Conservation (phyloP, 2,329 filamentous ascomycete genomes). For the Pleoardoris graminearum region DNA sequence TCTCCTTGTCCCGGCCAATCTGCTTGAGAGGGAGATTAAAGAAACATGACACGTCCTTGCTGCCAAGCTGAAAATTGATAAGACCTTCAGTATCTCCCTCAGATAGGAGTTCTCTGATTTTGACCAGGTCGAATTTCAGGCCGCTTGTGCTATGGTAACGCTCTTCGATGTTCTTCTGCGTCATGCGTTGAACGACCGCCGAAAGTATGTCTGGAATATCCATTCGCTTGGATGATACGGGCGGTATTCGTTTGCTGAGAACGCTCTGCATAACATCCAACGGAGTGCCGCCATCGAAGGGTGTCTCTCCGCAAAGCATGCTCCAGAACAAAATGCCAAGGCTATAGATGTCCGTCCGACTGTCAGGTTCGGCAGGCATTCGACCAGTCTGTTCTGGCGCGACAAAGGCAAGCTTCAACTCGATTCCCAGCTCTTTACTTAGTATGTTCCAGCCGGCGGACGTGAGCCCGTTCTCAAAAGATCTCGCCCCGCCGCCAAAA, state of each 20-base stretch:
- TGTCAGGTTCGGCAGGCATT: slow-evolving; percentile 78
- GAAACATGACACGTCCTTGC: slow-evolving; percentile 88
- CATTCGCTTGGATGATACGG: slow-evolving; percentile 73
- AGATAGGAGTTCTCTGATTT: slow-evolving; percentile 73
- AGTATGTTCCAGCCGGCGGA: slow-evolving; percentile 85
- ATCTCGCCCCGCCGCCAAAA: slow-evolving; percentile 82
- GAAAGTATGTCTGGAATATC: slow-evolving; percentile 85
- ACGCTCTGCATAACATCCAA: slow-evolving; percentile 92
- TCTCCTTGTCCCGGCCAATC: slow-evolving; percentile 77
- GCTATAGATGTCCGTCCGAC: slow-evolving; percentile 88
- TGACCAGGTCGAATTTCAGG: slow-evolving; percentile 76
- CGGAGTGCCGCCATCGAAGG: slow-evolving; percentile 77
- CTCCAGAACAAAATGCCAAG: slow-evolving; percentile 89
- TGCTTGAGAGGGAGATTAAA: slow-evolving; percentile 82
- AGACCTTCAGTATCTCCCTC: slow-evolving; percentile 74
- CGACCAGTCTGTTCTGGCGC: slow-evolving; percentile 93
- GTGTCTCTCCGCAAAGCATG: slow-evolving; percentile 68
- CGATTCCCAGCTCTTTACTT: slow-evolving; percentile 81
- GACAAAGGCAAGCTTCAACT: slow-evolving; percentile 88
- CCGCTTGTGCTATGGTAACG: slow-evolving; percentile 89
- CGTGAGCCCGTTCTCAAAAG: slow-evolving; percentile 84
- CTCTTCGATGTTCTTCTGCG: slow-evolving; percentile 82
- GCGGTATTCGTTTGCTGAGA: slow-evolving; percentile 75
- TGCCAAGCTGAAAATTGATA: slow-evolving; percentile 73
- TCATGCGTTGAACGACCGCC: slow-evolving; percentile 87